phyloP scores from a whole-genome alignment of 2,329 filamentous ascomycete species.

The Ophiocordyceps camponoti-rufipedis region DNA sequence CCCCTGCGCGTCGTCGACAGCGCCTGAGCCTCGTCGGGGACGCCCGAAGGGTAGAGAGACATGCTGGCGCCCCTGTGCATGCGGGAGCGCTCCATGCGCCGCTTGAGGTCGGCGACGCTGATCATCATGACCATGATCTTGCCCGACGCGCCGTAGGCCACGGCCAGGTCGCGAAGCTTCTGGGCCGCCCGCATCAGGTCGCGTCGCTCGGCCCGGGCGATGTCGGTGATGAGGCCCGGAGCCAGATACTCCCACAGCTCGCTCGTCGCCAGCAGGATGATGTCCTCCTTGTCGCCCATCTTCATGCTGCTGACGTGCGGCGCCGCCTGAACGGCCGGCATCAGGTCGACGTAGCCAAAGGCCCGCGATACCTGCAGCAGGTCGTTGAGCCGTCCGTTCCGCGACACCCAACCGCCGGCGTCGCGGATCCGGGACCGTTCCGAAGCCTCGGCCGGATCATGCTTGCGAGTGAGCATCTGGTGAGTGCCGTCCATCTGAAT shows the following conservation, averaged over 20 bases:
- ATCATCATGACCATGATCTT: constrained; percentile 99
- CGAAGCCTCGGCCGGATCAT: constrained; percentile 72
- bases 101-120: constrained; percentile 78
- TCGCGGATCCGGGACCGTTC: constrained; percentile 84
- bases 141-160: constrained; percentile 80
- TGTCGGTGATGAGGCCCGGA: constrained; percentile 78
- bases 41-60: constrained; percentile 62
- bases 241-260: constrained; percentile 93
- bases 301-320: constrained; percentile 65
- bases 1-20: constrained; percentile 40
- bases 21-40: constrained; percentile 51
- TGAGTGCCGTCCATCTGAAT: constrained; percentile 77
- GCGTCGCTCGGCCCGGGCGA: constrained; percentile 67
- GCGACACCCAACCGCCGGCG: constrained; percentile 87
- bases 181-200: constrained; percentile 93
- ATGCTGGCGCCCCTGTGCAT: constrained; percentile 63
- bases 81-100: constrained; percentile 56
- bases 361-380: constrained; percentile 78
- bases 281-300: constrained; percentile 78
- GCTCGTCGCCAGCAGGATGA: constrained; percentile 75
- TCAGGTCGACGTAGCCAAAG: constrained; percentile 85
- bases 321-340: constrained; percentile 83
- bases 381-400: constrained; percentile 88
- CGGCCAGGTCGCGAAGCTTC: constrained; percentile 84
- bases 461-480: constrained; percentile 72